These are phyloP conservation scores for Sporormia fimetaria DNA, from an alignment of 495 filamentous ascomycete species.

Conservation along the genomic window DNA sequence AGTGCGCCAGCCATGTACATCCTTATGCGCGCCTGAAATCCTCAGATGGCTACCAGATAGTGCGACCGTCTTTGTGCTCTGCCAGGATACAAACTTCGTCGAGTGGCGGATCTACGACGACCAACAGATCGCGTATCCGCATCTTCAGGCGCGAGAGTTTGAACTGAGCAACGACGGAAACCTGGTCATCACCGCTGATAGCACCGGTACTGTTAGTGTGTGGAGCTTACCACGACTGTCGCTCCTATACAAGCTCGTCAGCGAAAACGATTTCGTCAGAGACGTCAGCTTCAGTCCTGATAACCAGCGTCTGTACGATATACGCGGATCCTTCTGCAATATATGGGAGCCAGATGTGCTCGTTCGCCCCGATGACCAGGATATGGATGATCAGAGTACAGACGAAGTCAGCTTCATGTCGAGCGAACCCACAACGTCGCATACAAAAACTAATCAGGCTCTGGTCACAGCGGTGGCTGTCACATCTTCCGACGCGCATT, in stretches of 20 bases:
- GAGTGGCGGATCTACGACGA: conserved; percentile 6
- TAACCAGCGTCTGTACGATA: conserved; percentile 4
- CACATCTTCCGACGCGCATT: background rate
- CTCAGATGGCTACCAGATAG: conserved; percentile 1
- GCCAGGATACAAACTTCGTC: conserved; percentile 5
- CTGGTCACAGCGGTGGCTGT: background rate
- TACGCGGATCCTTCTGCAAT: conserved; percentile 1
- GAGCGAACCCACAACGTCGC: background rate
- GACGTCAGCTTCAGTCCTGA: conserved; percentile 8
- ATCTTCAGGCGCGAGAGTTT: conserved; percentile 1
- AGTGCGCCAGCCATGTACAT: conserved; percentile 1
- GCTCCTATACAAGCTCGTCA: conserved; percentile 2
- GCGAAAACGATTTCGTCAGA: conserved; percentile 1
- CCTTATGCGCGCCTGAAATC: conserved; percentile 2
- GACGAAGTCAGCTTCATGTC: background rate
- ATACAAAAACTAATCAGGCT: background rate
- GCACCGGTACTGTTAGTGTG: conserved; percentile 3
- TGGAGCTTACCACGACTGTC: conserved; percentile 6
- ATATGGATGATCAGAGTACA: background rate
- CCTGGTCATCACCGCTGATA: conserved; percentile 1
- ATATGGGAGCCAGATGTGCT: conserved; percentile 7
- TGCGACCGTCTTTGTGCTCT: conserved; percentile 1
- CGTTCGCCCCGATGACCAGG: background rate
- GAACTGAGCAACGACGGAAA: conserved; percentile 2
- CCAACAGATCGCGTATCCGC: conserved; percentile 2